Conservation (phyloP, 805 yeast genomes). For the Barnettozyma californica region DNA sequence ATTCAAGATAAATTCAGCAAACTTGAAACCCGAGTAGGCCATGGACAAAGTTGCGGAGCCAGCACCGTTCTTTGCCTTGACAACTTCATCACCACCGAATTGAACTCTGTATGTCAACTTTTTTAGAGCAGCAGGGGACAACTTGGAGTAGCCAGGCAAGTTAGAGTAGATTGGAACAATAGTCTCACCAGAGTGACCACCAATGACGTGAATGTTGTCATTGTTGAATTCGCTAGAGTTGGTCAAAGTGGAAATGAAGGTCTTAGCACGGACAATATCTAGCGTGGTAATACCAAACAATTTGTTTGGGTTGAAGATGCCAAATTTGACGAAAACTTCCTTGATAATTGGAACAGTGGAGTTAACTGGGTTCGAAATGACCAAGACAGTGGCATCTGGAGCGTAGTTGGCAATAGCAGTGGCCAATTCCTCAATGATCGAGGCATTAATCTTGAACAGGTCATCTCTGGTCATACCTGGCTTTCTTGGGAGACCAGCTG, state of each 20-base stretch:
- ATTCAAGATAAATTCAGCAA: slow-evolving; percentile 42
- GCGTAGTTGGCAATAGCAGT: slow-evolving; percentile 66
- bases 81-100: slow-evolving; percentile 96
- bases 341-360: slow-evolving; percentile 88
- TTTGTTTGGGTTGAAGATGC: slow-evolving; percentile 63
- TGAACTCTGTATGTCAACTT: slow-evolving; percentile 81
- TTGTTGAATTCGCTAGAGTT: slow-evolving; percentile 11
- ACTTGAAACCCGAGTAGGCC: slow-evolving; percentile 90
- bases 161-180: slow-evolving; percentile 67
- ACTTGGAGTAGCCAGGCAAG: slow-evolving; percentile 15
- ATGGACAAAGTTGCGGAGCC: slow-evolving; percentile 94
- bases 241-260: slow-evolving; percentile 31
- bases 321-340: slow-evolving; percentile 64
- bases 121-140: slow-evolving; percentile 23
- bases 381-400: slow-evolving; percentile 71
- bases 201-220: slow-evolving; percentile 69
- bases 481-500: slow-evolving; percentile 91
- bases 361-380: slow-evolving; percentile 92
- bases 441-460: slow-evolving; percentile 76
- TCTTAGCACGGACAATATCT: slow-evolving; percentile 84
- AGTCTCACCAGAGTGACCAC: slow-evolving; percentile 95
- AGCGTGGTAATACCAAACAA: slow-evolving; percentile 87
- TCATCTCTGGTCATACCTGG: slow-evolving; percentile 95
- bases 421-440: slow-evolving; percentile 69
- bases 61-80: slow-evolving; percentile 87